phyloP scores from a whole-genome alignment of 768 basidiomycete species.

The Macrolepiota fuliginosa region DNA sequence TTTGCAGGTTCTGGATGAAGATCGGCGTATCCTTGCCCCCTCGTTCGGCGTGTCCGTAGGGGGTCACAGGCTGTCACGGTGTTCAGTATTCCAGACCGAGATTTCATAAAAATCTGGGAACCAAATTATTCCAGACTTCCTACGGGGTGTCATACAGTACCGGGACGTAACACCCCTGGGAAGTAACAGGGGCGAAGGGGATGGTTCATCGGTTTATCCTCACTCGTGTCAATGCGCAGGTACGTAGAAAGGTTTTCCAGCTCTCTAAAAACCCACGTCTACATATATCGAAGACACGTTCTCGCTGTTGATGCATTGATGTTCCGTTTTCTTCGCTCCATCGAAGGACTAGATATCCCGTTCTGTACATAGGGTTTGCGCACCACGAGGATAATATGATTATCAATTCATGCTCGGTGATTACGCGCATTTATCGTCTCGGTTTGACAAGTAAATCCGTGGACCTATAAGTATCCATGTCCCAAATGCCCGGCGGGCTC shows the following conservation, averaged over 20 bases:
- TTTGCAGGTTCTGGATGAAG: too few species aligned
- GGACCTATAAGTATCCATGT: neutral
- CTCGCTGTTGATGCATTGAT: too few species aligned
- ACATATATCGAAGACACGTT: too few species aligned
- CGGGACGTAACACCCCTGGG: neutral
- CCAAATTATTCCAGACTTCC: neutral
- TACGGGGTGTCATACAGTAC: neutral
- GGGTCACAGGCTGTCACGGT: too few species aligned
- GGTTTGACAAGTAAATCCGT: neutral
- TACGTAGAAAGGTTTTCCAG: too few species aligned
- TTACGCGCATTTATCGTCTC: neutral
- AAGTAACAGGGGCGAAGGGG: too few species aligned
- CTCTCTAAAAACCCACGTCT: too few species aligned
- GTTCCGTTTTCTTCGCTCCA: neutral
- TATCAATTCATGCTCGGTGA: conserved; percentile 1
- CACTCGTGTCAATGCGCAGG: too few species aligned
- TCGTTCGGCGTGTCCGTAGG: too few species aligned
- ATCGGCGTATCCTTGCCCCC: too few species aligned
- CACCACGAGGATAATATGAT: neutral
- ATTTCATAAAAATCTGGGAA: neutral
- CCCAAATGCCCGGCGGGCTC: neutral
- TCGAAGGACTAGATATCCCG: neutral
- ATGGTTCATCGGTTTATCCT: too few species aligned
- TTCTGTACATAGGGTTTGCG: neutral
- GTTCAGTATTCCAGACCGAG: neutral